These are phyloP conservation scores for Mesembryanthemum crystallinum DNA, from an alignment of 148 eudicot genomes.

Conservation along the genomic window DNA sequence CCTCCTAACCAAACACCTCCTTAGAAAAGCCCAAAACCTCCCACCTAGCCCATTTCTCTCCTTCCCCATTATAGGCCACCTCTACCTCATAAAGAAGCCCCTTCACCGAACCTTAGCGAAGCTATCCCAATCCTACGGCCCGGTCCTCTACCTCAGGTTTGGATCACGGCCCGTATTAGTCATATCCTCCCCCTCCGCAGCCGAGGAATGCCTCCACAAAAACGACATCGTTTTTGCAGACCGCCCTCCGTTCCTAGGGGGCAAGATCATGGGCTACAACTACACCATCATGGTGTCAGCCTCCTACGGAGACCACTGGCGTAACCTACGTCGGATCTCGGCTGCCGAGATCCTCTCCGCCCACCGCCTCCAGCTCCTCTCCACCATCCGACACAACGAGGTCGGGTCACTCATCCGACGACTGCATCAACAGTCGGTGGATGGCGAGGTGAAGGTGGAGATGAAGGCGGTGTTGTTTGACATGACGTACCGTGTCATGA, in stretches of 20 bases:
- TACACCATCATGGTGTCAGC: slow-evolving; percentile 45
- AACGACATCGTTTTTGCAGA: slow-evolving; percentile 52
- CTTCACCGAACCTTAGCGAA: slow-evolving; percentile 35
- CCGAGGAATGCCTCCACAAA: slow-evolving; percentile 43
- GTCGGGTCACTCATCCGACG: slow-evolving; percentile 16
- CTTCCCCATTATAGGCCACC: too few relatives aligned
- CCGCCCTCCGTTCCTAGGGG: slow-evolving; percentile 42
- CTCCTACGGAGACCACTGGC: slow-evolving; percentile 54
- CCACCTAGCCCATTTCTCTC: too few relatives aligned
- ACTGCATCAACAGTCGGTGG: neutral
- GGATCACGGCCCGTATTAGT: slow-evolving; percentile 45
- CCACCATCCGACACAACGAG: slow-evolving; percentile 34
- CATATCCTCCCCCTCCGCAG: slow-evolving; percentile 47
- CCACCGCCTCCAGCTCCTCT: slow-evolving; percentile 33
- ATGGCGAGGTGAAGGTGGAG: slow-evolving; percentile 19
- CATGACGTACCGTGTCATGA: slow-evolving; percentile 34
- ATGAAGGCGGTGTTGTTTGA: slow-evolving; percentile 34
- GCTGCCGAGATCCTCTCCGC: slow-evolving; percentile 45
- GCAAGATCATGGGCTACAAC: slow-evolving; percentile 38
- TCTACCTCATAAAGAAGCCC: too few relatives aligned
- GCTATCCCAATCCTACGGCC: slow-evolving; percentile 36
- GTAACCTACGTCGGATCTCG: slow-evolving; percentile 44
- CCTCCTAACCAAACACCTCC: too few relatives aligned
- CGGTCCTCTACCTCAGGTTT: slow-evolving; percentile 33
- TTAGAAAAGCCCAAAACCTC: slow-evolving; percentile 1